Conservation (phyloP, 805 yeast genomes). For the Kazachstania kunashirensis region DNA sequence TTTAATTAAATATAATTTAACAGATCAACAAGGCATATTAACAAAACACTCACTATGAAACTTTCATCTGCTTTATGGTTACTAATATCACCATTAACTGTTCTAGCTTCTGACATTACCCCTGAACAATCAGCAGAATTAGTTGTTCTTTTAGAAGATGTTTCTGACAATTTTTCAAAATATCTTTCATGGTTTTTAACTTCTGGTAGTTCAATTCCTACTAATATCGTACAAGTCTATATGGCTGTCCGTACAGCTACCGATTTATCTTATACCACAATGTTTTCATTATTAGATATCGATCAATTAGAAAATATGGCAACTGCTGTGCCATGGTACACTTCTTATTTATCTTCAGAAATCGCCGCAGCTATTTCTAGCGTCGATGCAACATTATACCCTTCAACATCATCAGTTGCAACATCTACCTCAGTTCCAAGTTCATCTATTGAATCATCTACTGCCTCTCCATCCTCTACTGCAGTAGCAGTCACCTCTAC, state of each 20-base stretch:
- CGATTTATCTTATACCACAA: slow-evolving; percentile 1
- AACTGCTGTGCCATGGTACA: slow-evolving; percentile 30
- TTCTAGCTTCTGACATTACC: slow-evolving; percentile 6
- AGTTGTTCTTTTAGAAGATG: slow-evolving; percentile 12
- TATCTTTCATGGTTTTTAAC: slow-evolving; percentile 4
- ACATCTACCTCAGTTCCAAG: background rate
- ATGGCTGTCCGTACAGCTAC: background rate
- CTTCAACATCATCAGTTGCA: background rate
- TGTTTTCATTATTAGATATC: slow-evolving; percentile 1
- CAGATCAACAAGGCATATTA: too few species aligned
- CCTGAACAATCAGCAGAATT: slow-evolving; percentile 11
- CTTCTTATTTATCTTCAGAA: slow-evolving; percentile 14
- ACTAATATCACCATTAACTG: slow-evolving; percentile 3
- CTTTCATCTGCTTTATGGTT: background rate
- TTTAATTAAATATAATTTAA: too few species aligned
- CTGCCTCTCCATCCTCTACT: background rate
- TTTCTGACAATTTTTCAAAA: slow-evolving; percentile 8
- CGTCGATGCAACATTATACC: background rate
- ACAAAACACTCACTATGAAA: too few species aligned
- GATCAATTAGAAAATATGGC: background rate
- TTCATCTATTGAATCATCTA: background rate
- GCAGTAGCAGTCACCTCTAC: background rate
- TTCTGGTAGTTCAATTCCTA: background rate
- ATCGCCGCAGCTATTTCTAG: slow-evolving; percentile 3
- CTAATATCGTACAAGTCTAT: background rate